Percentiles rank a stretch among this genome's conserved stretches.
These are phyloP conservation scores for Euphrasia confusa DNA, from an alignment of 257 asterid species.

Conservation along the genomic window DNA sequence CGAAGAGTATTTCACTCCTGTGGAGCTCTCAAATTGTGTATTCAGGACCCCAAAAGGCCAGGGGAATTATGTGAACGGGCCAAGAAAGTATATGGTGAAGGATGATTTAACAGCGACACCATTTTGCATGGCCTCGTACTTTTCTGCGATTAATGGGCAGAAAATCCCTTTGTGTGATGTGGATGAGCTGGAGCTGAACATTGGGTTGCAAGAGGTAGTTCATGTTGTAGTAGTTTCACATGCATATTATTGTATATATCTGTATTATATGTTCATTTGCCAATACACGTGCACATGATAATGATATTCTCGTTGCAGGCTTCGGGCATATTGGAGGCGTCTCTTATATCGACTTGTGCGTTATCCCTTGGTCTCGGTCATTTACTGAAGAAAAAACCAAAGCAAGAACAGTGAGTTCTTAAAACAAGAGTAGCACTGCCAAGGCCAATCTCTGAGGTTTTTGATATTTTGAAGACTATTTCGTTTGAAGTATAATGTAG, in stretches of 20 bases:
- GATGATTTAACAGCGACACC: conserved; percentile 11
- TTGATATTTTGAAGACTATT: too few species aligned
- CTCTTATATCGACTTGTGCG: conserved; percentile 1
- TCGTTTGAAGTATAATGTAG: too few species aligned
- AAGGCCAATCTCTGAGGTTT: too few species aligned
- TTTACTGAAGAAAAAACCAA: background rate
- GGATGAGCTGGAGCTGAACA: background rate
- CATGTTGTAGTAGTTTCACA: too few species aligned
- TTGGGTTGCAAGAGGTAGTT: background rate
- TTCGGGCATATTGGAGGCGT: background rate
- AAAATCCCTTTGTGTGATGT: background rate
- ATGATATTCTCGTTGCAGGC: background rate
- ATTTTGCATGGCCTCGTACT: background rate
- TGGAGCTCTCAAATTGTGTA: background rate
- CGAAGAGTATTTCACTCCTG: background rate
- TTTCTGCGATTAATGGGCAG: background rate
- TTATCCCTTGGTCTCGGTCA: background rate
- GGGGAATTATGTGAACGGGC: background rate
- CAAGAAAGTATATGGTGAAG: background rate
- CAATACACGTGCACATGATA: background rate
- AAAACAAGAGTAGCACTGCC: background rate
- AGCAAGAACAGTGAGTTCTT: background rate
- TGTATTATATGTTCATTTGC: background rate
- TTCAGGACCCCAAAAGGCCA: background rate
- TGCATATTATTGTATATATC: background rate